Conservation (phyloP, 2,329 filamentous ascomycete species). For the Bipolaris victoriae region DNA sequence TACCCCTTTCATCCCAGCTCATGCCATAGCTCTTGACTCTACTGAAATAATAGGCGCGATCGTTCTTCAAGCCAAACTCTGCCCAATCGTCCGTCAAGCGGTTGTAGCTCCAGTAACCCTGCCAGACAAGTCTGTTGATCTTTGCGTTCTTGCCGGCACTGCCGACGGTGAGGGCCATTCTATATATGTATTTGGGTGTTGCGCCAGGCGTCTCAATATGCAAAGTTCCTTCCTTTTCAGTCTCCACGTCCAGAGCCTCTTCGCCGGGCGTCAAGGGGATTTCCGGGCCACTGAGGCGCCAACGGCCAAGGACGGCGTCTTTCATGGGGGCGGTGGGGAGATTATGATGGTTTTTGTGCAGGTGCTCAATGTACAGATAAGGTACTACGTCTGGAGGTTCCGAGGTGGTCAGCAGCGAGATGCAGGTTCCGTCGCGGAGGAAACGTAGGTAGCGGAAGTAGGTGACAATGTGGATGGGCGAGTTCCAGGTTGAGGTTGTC, state of each 20-base stretch:
- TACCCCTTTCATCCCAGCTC: slow-evolving; percentile 34
- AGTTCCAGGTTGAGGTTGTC: slow-evolving; percentile 74
- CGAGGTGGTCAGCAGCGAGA: slow-evolving; percentile 79
- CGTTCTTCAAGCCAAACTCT: slow-evolving; percentile 73
- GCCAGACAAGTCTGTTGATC: slow-evolving; percentile 90
- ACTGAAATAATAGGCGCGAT: slow-evolving; percentile 66
- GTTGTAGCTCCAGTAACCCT: slow-evolving; percentile 91
- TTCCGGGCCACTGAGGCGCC: slow-evolving; percentile 65
- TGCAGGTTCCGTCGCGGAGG: slow-evolving; percentile 84
- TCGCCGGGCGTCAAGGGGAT: slow-evolving; percentile 8
- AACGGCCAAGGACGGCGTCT: slow-evolving; percentile 69
- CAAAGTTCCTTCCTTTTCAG: slow-evolving; percentile 53
- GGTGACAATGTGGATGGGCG: slow-evolving; percentile 91
- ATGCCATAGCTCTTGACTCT: slow-evolving; percentile 66
- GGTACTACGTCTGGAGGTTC: slow-evolving; percentile 90
- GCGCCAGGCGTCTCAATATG: slow-evolving; percentile 87
- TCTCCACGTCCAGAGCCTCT: neutral
- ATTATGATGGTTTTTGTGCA: slow-evolving; percentile 56
- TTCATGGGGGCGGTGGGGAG: slow-evolving; percentile 66
- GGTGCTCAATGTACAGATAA: slow-evolving; percentile 74
- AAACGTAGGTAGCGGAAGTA: slow-evolving; percentile 98
- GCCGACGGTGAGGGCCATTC: slow-evolving; percentile 76
- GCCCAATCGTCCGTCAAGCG: slow-evolving; percentile 87
- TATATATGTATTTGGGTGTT: slow-evolving; percentile 79
- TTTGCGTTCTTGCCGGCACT: slow-evolving; percentile 65